Base-by-base conservation (phyloP, 2,329 filamentous ascomycete genomes). In the Ophiostoma fasciatum region DNA sequence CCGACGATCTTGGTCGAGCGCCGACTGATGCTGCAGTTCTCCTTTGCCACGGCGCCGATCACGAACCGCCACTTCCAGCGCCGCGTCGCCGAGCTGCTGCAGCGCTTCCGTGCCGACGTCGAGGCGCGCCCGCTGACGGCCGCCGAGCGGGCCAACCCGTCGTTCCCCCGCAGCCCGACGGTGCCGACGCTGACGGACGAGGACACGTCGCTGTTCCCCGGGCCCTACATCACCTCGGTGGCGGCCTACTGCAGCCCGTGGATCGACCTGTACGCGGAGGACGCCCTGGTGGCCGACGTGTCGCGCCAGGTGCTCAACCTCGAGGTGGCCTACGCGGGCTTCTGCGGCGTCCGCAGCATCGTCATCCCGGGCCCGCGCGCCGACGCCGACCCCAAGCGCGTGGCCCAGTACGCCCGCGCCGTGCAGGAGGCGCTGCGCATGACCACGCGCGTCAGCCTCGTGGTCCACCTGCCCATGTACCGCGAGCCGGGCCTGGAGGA, bases 301-400 rank as follows among this genome's bases (percentile, higher is more conserved):
- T 94, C 88, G 25, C 75, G 82, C 30, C 88, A 94, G 58, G 81
- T 93, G 7, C 64, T 98, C 44, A 85, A 85, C 52, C 68, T 94
- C 27, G 90, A 98, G 54, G 71, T 96, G 32, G 82, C 84, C 33
- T 98, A 94, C 59, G 90, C 92, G 44, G 87, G 84, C 43, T 98
- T 96, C 59, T 94, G 85, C 51, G 92, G 92, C 25, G 71, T 90
- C 32, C 75, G 77, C 38, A 92, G 81, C 56, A 67, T 96, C 40
- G 63, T 96, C 34, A 65, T 98, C 21, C 76, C 79, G 2, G 85
- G 85, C 0, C 90, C 90, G 4, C 70, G 71, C 44, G 66, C 64
- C 37, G 53, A 63, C 41, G 56, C 60, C 12, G 62, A 59, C 32
- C 59, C 63, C 46, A 59, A 63, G 51, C 65, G 67, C n/a, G 52